Evolutionary conservation across 257 asterid genomes (phyloP).

Genomic region (Knoxia roxburghii): DNA sequence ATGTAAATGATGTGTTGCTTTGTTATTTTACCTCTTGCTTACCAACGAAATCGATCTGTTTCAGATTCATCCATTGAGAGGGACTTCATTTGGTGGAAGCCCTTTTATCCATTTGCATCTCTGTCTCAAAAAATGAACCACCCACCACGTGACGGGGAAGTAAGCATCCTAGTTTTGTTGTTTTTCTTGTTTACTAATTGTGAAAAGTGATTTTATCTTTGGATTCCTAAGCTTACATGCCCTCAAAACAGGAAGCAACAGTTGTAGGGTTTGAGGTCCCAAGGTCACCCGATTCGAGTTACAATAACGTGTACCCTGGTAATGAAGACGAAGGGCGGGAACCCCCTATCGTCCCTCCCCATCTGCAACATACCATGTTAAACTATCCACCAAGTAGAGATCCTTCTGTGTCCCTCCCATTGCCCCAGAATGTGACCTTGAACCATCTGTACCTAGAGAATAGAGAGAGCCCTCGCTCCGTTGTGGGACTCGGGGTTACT

Average conservation of each 20-base stretch:
- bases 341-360: slow-evolving; percentile 72
- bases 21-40: not conserved
- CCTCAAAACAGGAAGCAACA: slow-evolving; percentile 58
- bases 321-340: slow-evolving; percentile 79
- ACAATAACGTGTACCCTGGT: slow-evolving; percentile 59
- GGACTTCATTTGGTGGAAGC: slow-evolving; percentile 2
- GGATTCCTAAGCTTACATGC: slow-evolving; percentile 1
- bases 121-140: slow-evolving; percentile 39
- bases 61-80: slow-evolving; percentile 9
- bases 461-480: slow-evolving; percentile 58
- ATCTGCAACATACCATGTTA: slow-evolving; percentile 62
- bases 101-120: not conserved
- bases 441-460: slow-evolving; percentile 90
- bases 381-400: slow-evolving; percentile 43
- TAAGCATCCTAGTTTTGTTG: slow-evolving; percentile 24
- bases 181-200: not conserved
- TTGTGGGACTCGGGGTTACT: slow-evolving; percentile 78
- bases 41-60: not conserved
- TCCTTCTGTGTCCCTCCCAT: slow-evolving; percentile 41
- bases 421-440: slow-evolving; percentile 66
- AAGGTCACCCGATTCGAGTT: slow-evolving; percentile 78
- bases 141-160: slow-evolving; percentile 51
- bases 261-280: slow-evolving; percentile 83
- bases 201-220: not conserved
- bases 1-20: not conserved